Evolutionary conservation across 1,284 basidiomycete species (phyloP).

Genomic region (Volvariella surrecta): DNA sequence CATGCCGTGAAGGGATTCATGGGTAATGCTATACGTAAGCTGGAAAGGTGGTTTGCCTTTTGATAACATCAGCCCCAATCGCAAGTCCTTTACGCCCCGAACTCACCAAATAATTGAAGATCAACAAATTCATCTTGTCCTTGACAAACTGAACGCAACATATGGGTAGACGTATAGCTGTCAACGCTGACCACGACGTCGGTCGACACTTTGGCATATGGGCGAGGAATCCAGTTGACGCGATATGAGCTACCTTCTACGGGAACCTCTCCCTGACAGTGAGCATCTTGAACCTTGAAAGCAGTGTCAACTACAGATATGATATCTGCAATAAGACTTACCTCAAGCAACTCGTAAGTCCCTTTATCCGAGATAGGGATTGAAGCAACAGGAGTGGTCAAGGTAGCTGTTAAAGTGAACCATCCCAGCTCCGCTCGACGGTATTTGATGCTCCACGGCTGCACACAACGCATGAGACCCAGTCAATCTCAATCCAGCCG

Average conservation of each 20-base stretch:
- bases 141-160: not conserved
- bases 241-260: not conserved
- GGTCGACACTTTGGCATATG: not conserved
- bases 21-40: not conserved
- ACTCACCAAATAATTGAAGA: not conserved
- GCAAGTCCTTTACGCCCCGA: not conserved
- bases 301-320: not conserved
- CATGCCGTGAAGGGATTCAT: not conserved
- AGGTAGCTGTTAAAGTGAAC: not conserved
- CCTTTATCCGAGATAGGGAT: not conserved
- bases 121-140: not conserved
- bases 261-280: not conserved
- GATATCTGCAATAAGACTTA: not conserved
- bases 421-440: not conserved
- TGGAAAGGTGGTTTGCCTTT: not conserved
- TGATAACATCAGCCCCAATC: too few species aligned
- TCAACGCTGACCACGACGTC: not conserved
- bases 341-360: not conserved
- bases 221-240: conserved; percentile 1
- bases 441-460: not conserved
- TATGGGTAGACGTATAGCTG: not conserved
- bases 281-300: not conserved
- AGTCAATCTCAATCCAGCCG: too few species aligned
- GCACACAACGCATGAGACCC: not conserved
- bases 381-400: not conserved